Evolutionary conservation across 202 grass and related monocot genomes (phyloP).

Genomic region (Panicum virgatum): DNA sequence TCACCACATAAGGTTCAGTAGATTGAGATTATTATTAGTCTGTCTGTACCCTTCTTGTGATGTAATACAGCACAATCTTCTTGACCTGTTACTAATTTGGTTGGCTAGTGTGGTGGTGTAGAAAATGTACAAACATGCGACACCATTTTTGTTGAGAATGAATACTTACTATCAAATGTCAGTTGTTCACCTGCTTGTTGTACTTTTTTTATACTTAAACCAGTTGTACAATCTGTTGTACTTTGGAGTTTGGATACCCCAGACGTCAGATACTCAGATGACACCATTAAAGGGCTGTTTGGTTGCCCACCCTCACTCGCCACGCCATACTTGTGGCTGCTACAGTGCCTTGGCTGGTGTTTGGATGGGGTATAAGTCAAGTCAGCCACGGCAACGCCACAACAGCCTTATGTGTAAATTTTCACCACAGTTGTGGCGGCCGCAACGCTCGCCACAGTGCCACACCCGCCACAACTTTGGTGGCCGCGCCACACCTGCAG

Average conservation of each 20-base stretch:
- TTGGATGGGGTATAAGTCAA: no score
- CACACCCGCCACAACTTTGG: no score
- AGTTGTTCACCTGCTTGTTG: background rate
- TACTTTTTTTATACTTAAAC: background rate
- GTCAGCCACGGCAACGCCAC: no score
- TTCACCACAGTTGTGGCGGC: no score
- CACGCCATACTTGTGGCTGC: no score
- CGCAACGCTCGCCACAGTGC: no score
- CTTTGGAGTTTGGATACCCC: background rate
- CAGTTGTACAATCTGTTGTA: background rate
- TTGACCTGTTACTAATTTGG: conserved; percentile 2
- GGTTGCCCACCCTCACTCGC: no score
- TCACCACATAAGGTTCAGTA: conserved; percentile 31
- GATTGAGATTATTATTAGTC: conserved; percentile 29
- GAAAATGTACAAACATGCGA: conserved; percentile 36
- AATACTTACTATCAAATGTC: background rate
- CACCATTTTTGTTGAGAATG: conserved; percentile 30
- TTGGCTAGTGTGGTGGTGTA: conserved; percentile 11
- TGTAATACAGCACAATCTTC: conserved; percentile 24
- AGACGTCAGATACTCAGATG: background rate
- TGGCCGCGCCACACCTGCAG: no score
- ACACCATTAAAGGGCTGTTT: no score
- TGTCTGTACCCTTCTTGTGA: conserved; percentile 15
- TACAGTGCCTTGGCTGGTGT: no score
- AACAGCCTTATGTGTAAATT: no score